Evolutionary conservation across 257 asterid species (phyloP).

Genomic region (Cordia subcordata): DNA sequence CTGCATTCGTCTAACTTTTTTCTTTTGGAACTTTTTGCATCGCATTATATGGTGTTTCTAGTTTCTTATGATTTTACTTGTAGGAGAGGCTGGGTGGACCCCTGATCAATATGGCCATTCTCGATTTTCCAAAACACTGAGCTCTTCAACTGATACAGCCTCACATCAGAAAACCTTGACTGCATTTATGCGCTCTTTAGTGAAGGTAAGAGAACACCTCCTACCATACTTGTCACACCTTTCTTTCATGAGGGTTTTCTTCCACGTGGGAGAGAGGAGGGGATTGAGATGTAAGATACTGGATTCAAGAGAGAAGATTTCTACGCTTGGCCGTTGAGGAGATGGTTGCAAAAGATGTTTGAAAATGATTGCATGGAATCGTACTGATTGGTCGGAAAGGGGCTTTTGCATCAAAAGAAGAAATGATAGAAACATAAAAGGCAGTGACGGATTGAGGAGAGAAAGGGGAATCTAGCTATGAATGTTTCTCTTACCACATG

Average conservation of each 20-base stretch:
- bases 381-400: too few species aligned
- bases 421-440: too few species aligned
- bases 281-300: too few species aligned
- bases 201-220: constrained; percentile 45
- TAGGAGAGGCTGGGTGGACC: constrained; percentile 98
- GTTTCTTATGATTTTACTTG: constrained; percentile 14
- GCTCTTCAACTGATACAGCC: constrained; percentile 55
- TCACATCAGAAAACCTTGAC: constrained; percentile 73
- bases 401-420: too few species aligned
- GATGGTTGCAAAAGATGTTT: too few species aligned
- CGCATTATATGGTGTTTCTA: too few species aligned
- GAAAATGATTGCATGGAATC: too few species aligned
- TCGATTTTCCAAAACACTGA: constrained; percentile 58
- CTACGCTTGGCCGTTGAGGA: too few species aligned
- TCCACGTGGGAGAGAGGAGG: background rate
- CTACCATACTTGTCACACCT: constrained; percentile 1
- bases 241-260: background rate
- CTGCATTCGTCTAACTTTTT: constrained; percentile 2
- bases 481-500: too few species aligned
- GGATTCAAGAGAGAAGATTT: too few species aligned
- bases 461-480: too few species aligned
- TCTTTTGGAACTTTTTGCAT: constrained; percentile 9
- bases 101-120: constrained; percentile 95
- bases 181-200: constrained; percentile 85
- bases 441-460: too few species aligned